Conservation (phyloP, 176 grass and related monocot species). For the Triticum aestivum region IWGSC_CS_RefSeq_v2.1 NC_057796.1:289014349-289014848, state of each 20-base stretch:
- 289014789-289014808: too few relatives aligned
- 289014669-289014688: not conserved
- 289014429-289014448: not conserved
- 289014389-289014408: not conserved
- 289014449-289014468: not conserved
- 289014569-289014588: constrained; percentile 85
- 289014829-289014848: too few relatives aligned
- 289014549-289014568: constrained; percentile 74
- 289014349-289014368: constrained; percentile 11
- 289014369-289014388: not conserved
- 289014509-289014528: constrained; percentile 3
- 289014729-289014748: too few relatives aligned
- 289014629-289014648: constrained; percentile 20
- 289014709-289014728: not conserved
- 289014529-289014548: constrained; percentile 58
- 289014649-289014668: constrained; percentile 22
- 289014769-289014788: too few relatives aligned
- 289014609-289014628: constrained; percentile 73
- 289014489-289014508: constrained; percentile 4
- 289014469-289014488: not conserved
- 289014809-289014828: too few relatives aligned
- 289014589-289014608: constrained; percentile 80
- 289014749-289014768: too few relatives aligned
- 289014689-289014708: not conserved
- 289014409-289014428: not conserved